These are phyloP conservation scores for Trypanosoma mega DNA, from an alignment of 208 protist genomes.

Conservation along the genomic window DNA sequence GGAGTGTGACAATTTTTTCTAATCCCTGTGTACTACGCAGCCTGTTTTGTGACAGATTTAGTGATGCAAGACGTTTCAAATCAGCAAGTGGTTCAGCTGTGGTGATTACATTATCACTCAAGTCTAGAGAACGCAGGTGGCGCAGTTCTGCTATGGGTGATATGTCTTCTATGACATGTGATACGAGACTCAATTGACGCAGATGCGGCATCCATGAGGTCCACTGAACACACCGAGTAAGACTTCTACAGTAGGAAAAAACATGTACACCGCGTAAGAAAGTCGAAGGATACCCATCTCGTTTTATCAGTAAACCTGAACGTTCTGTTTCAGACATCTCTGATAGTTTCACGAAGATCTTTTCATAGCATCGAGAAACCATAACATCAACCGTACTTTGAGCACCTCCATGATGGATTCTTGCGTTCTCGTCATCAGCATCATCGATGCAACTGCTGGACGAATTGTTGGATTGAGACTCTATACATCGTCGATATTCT, in stretches of 20 bases:
- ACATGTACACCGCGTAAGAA: slow-evolving; percentile 8
- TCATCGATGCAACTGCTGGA: too few relatives aligned
- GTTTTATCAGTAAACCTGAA: not conserved
- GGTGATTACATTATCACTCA: slow-evolving; percentile 68
- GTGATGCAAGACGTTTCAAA: slow-evolving; percentile 35
- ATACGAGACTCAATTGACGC: slow-evolving; percentile 35
- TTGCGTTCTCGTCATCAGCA: not conserved
- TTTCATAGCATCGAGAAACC: not conserved
- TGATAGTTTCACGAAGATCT: not conserved
- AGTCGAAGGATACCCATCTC: not conserved
- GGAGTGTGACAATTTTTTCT: slow-evolving; percentile 32
- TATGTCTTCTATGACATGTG: slow-evolving; percentile 58
- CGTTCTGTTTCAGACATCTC: slow-evolving; percentile 1
- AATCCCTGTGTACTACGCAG: slow-evolving; percentile 51
- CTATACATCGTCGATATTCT: slow-evolving; percentile 14
- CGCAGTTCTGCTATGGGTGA: slow-evolving; percentile 43
- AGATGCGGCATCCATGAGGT: slow-evolving; percentile 42
- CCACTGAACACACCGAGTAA: slow-evolving; percentile 19
- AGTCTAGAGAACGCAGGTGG: slow-evolving; percentile 58
- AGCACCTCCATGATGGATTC: not conserved
- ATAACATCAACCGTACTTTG: not conserved
- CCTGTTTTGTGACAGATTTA: slow-evolving; percentile 79
- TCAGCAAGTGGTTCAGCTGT: slow-evolving; percentile 38
- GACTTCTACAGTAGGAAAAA: slow-evolving; percentile 28
- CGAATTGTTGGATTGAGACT: too few relatives aligned